Evolutionary conservation across 1,284 basidiomycete genomes (phyloP), one percentile per base, ranked within the genome.

Genomic region (Austropuccinia psidii): DNA sequence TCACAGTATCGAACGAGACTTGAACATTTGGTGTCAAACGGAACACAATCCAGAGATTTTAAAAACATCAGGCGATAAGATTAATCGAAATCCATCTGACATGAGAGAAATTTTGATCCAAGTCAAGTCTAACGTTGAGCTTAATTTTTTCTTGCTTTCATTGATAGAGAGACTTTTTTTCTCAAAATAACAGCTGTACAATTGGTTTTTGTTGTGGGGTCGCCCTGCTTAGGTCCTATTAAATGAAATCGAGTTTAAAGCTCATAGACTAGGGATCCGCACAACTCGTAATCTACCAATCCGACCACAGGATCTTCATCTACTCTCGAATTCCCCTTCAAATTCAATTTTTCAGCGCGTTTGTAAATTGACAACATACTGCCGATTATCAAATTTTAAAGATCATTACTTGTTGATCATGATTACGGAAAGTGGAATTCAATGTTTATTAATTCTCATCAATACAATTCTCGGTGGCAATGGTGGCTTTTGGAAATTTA

Each of bases 221-320:
- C n/a, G n/a, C n/a, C n/a, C n/a, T n/a, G n/a, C n/a, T 17, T 21
- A 73, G 70, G 47, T 73, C n/a, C 35, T 73, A 55, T 49, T 73
- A 21, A 50, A 64, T 29, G 35, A 73, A 52, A 57, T 73, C 9
- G 70, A 73, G 41, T 60, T 45, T 13, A 73, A 64, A 55, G 70
- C 58, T 6, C 47, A 29, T 6, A 13, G 33, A 15, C 35, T 73
- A 33, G 58, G 58, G 24, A 62, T 73, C 17, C 31, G 60, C 35
- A 61, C 70, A 4, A 62, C 49, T 21, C 70, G 70, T 52, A 61
- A 45, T 39, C 27, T 73, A 27, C 49, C 70, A 21, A 60, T 73
- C 24, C 13, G n/a, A 24, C 61, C 27, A 27, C 58, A 60, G 37
- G 19, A 19, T 11, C 31, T 60, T 60, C 27, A 24, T 13, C 7